phyloP scores from a whole-genome alignment of 2,329 filamentous ascomycete genomes.

The Pezicula rhizophila region DNA sequence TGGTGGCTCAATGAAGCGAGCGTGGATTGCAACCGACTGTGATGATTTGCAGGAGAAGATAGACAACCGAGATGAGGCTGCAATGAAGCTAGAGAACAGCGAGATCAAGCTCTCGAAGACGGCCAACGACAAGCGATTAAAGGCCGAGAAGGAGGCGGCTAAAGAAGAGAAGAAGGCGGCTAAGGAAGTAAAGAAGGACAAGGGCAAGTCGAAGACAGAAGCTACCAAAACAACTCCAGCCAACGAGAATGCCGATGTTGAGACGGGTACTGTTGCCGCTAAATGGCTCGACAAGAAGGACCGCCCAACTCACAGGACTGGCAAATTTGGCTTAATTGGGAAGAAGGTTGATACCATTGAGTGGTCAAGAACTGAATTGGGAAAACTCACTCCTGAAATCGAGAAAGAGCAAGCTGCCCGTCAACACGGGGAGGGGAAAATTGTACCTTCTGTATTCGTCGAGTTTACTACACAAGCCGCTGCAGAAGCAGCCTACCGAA shows the following conservation, averaged over 20 bases:
- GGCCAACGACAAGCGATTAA: conserved; percentile 66
- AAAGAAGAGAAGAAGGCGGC: conserved; percentile 49
- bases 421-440: conserved; percentile 54
- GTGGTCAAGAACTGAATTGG: conserved; percentile 75
- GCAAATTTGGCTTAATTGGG: conserved; percentile 64
- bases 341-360: conserved; percentile 93
- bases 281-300: conserved; percentile 68
- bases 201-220: conserved; percentile 60
- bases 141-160: conserved; percentile 46
- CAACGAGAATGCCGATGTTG: conserved; percentile 48
- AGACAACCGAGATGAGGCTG: conserved; percentile 71
- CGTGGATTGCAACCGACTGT: conserved; percentile 78
- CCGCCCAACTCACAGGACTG: conserved; percentile 68
- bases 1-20: conserved; percentile 68
- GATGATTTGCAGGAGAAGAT: conserved; percentile 74
- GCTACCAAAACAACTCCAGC: conserved; percentile 52
- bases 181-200: conserved; percentile 42
- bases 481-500: conserved; percentile 80
- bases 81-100: conserved; percentile 77
- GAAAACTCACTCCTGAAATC: conserved; percentile 66
- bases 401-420: conserved; percentile 62
- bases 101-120: conserved; percentile 79
- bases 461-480: conserved; percentile 78
- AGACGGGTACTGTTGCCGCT: conserved; percentile 63
- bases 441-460: conserved; percentile 67